Base-by-base conservation (phyloP, 257 asterid species). In the Verbena officinalis region DNA sequence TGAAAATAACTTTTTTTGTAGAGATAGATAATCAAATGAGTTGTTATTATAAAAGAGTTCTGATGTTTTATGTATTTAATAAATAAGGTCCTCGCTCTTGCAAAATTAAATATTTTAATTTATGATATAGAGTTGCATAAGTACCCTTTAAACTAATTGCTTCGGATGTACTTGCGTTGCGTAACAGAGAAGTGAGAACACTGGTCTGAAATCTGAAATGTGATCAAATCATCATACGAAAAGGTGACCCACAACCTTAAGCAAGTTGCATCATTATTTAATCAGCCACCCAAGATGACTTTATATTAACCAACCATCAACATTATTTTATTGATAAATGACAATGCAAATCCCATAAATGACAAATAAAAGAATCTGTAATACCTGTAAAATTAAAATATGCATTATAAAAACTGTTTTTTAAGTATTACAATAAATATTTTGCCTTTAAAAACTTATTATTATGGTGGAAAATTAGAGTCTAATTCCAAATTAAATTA, bases 401-500 rank as follows among this genome's bases (percentile, higher is more conserved):
- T n/a, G n/a, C n/a, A n/a, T 5, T 5, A 13, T 39, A 8, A 12
- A 39, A 8, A 39, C 14, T 39, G 5, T 27, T 27, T 27, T 5
- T 5, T 27, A 39, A 8, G 6, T 8, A 39, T 20, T 17, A 21
- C 3, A 2, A 49, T 20, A 16, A 49, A 8, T 17, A 10, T 9
- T 0, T n/a, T n/a, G n/a, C n/a, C n/a, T n/a, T n/a, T n/a, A n/a
- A n/a, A n/a, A n/a, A n/a, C n/a, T n/a, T n/a, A n/a, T n/a, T n/a
- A n/a, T n/a, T n/a, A n/a, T n/a, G n/a, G n/a, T n/a, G n/a, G n/a
- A n/a, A n/a, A 4, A 12, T 21, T 22, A 4, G 13, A 17, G 10
- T 2, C 19, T 5, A 62, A 36, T 59, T 7, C 22, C 43, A 50
- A 16, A 36, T n/a, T 43, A 59, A 73, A 60, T 66, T 30, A 68